These are phyloP conservation scores for Cryptococcus deneoformans DNA, from an alignment of 1,284 basidiomycete genomes.

Conservation along the genomic window DNA sequence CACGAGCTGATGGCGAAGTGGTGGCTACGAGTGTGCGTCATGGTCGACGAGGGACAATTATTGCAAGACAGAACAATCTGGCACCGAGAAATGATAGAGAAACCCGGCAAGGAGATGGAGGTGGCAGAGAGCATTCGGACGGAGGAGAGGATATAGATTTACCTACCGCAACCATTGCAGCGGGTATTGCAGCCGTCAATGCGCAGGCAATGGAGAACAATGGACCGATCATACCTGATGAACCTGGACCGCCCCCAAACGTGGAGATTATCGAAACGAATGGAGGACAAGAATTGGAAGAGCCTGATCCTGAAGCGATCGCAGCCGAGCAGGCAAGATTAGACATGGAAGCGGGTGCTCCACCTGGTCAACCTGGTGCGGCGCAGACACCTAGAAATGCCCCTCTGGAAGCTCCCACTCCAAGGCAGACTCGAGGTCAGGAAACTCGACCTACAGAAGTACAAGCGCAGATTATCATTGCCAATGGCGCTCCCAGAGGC, in stretches of 20 bases:
- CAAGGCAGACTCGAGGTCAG: slow-evolving; percentile 16
- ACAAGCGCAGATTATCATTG: slow-evolving; percentile 46
- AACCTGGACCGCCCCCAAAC: slow-evolving; percentile 27
- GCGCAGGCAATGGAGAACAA: slow-evolving; percentile 35
- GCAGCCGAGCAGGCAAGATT: slow-evolving; percentile 44
- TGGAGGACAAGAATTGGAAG: slow-evolving; percentile 23
- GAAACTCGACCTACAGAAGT: slow-evolving; percentile 10
- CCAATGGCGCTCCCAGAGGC: slow-evolving; percentile 47
- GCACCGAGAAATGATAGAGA: slow-evolving; percentile 28
- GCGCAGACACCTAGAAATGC: slow-evolving; percentile 34
- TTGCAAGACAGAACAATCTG: slow-evolving; percentile 35
- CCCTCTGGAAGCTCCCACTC: slow-evolving; percentile 18
- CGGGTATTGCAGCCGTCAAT: slow-evolving; percentile 31
- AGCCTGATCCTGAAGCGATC: slow-evolving; percentile 36
- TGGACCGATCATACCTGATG: slow-evolving; percentile 22
- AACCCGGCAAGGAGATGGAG: slow-evolving; percentile 13
- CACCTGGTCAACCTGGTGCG: slow-evolving; percentile 44
- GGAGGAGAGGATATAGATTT: slow-evolving; percentile 36
- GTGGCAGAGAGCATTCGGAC: slow-evolving; percentile 40
- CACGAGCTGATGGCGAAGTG: slow-evolving; percentile 21
- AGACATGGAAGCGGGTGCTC: slow-evolving; percentile 46
- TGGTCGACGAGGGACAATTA: slow-evolving; percentile 37
- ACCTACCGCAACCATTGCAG: slow-evolving; percentile 35
- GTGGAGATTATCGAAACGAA: slow-evolving; percentile 26
- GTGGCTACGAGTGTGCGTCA: slow-evolving; percentile 4